phyloP scores from a whole-genome alignment of 768 basidiomycete genomes.

The Boletus eberwhitei region DNA sequence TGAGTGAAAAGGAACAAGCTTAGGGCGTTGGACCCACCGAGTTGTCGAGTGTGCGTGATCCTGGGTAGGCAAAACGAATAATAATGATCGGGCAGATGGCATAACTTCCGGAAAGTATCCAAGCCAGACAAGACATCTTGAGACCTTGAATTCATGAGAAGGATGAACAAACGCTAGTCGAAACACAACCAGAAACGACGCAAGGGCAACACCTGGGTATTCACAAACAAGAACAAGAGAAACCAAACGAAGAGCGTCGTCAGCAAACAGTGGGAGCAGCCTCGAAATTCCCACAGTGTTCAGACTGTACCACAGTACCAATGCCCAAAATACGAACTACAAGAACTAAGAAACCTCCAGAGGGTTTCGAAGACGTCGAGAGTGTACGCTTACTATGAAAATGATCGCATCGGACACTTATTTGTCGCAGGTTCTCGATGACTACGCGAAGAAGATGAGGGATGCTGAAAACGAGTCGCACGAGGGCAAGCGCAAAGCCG shows the following conservation, averaged over 20 bases:
- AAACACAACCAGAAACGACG: too few relatives aligned
- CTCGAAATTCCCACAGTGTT: slow-evolving; percentile 18
- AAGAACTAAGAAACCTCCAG: slow-evolving; percentile 91
- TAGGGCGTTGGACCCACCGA: too few relatives aligned
- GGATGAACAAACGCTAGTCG: too few relatives aligned
- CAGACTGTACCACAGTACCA: slow-evolving; percentile 7
- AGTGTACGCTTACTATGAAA: slow-evolving; percentile 41
- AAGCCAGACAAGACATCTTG: too few relatives aligned
- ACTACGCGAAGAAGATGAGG: slow-evolving; percentile 98
- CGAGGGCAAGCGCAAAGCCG: slow-evolving; percentile 94
- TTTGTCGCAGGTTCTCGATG: slow-evolving; percentile 76
- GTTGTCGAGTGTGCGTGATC: too few relatives aligned
- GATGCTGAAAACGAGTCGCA: slow-evolving; percentile 99
- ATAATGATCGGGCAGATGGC: too few relatives aligned
- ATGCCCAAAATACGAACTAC: slow-evolving; percentile 96
- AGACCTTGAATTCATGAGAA: too few relatives aligned
- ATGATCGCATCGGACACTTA: slow-evolving; percentile 2
- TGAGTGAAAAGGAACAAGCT: too few relatives aligned
- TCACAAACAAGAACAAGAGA: not conserved
- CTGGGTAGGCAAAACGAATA: too few relatives aligned
- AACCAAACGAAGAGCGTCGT: not conserved
- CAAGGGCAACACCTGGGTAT: too few relatives aligned
- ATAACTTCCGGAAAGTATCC: too few relatives aligned
- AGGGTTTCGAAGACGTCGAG: slow-evolving; percentile 95
- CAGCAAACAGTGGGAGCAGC: not conserved